These are phyloP conservation scores for Teratosphaeria destructans DNA, from an alignment of 2,329 filamentous ascomycete genomes.

Conservation along the genomic window DNA sequence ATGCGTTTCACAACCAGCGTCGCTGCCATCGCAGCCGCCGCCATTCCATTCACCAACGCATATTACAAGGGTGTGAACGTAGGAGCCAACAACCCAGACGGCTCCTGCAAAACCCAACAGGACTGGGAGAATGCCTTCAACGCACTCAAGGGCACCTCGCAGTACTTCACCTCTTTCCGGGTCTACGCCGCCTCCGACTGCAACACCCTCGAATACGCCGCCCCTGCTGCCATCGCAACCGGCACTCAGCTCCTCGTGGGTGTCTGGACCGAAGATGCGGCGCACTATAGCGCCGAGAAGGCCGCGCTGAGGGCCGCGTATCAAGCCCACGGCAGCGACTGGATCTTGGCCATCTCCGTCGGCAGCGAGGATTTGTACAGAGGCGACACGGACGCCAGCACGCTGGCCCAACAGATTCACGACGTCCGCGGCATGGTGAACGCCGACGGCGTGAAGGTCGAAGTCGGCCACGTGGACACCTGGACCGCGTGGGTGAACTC, in stretches of 20 bases:
- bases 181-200: constrained; percentile 55
- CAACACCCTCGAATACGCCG: constrained; percentile 38
- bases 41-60: constrained; percentile 23
- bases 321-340: constrained; percentile 44
- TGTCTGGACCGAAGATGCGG: constrained; percentile 44
- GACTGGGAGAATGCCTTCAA: constrained; percentile 29
- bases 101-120: constrained; percentile 29
- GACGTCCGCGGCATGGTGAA: constrained; percentile 45
- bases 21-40: constrained; percentile 22
- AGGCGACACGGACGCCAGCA: constrained; percentile 31
- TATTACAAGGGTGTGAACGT: constrained; percentile 36
- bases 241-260: constrained; percentile 54
- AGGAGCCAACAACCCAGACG: constrained; percentile 29
- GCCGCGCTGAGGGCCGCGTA: constrained; percentile 49
- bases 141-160: constrained; percentile 34
- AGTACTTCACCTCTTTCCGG: constrained; percentile 49
- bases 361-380: constrained; percentile 61
- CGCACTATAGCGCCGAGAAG: constrained; percentile 51
- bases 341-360: constrained; percentile 55
- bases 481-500: constrained; percentile 42
- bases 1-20: constrained; percentile 22
- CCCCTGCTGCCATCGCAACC: constrained; percentile 50
- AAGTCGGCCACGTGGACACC: constrained; percentile 59
- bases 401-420: constrained; percentile 37
- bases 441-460: constrained; percentile 34